These are phyloP conservation scores for Penicillium sp. DNA, from an alignment of 2,329 filamentous ascomycete species.

Conservation along the genomic window DNA sequence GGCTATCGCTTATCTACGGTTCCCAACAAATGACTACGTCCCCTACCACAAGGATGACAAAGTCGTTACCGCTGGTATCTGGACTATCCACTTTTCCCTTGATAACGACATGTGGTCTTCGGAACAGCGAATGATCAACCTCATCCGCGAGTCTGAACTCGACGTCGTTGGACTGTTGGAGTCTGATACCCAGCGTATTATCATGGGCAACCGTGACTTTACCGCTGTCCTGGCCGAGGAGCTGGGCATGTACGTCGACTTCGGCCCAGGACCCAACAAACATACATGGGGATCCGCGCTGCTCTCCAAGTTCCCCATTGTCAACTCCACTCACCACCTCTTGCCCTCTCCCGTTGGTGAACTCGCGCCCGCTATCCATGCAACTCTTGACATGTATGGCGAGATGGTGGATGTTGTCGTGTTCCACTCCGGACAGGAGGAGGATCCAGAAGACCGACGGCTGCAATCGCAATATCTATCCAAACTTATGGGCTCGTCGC, in stretches of 20 bases:
- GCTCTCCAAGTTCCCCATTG: conserved; percentile 93
- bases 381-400: conserved; percentile 91
- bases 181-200: conserved; percentile 90
- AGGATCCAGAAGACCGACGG: conserved; percentile 86
- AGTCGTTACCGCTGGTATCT: conserved; percentile 88
- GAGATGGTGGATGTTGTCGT: conserved; percentile 89
- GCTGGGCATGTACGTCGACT: conserved; percentile 97
- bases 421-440: conserved; percentile 97
- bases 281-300: conserved; percentile 95
- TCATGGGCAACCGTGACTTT: conserved; percentile 97
- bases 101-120: conserved; percentile 99
- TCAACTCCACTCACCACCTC: conserved; percentile 95
- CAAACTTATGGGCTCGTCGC: conserved; percentile 77
- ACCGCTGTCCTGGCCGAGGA: conserved; percentile 95
- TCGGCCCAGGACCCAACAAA: conserved; percentile 95
- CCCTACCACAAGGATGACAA: conserved; percentile 87
- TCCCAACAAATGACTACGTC: conserved; percentile 86
- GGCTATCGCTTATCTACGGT: conserved; percentile 78
- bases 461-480: conserved; percentile 83
- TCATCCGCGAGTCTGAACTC: conserved; percentile 91
- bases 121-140: conserved; percentile 85
- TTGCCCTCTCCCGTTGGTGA: conserved; percentile 91
- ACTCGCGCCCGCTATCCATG: conserved; percentile 90
- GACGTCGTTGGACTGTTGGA: conserved; percentile 95
- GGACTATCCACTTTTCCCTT: conserved; percentile 96